Base-by-base conservation (phyloP, 1,139 yeast genomes). In the Lodderomyces pseudojiufengensis region DNA sequence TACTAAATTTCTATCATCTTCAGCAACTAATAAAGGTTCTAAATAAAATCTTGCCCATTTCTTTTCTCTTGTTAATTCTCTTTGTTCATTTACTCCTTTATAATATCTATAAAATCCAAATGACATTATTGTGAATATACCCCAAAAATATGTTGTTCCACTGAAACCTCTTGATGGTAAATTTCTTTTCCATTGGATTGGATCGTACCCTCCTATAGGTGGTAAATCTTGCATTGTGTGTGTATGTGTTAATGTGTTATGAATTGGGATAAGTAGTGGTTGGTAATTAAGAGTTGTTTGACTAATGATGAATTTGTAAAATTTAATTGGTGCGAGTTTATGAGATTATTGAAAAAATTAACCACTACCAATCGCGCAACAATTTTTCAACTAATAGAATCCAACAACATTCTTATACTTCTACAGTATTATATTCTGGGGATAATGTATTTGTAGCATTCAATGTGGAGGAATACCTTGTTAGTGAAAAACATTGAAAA, bases 161-260 rank as follows among this genome's bases (percentile, higher is more conserved):
- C 94, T 70, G 65, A 85, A 84, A 3, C 95, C 95, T 52, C 95
- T 73, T 3, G 94, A 65, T 25, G 95, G 95, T 42, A 86, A 65
- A 59, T 85, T 83, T 61, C 95, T 77, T 66, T 82, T 84, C 95
- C 95, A 86, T 66, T 86, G 95, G 42, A 86, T 76, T 35, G 86
- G 84, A 48, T 82, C 90, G 53, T 85, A 86, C 51, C 95, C 95
- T 45, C 86, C 88, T 51, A 77, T 70, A 45, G 95, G 95, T 56
- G 95, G 95, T 56, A 86, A 70, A 56, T 86, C 95, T 73, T 86
- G 95, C 75, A 70, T 70, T 16, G n/a, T n/a, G n/a, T n/a, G n/a
- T n/a, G n/a, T 27, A 47, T 22, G 27, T n/a, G n/a, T n/a, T n/a
- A n/a, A n/a, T n/a, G n/a, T 13, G 26, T 15, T 24, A 20, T 20